Evolutionary conservation across 495 filamentous ascomycete species (phyloP).

Genomic region (Hypoxylon fuscum): DNA sequence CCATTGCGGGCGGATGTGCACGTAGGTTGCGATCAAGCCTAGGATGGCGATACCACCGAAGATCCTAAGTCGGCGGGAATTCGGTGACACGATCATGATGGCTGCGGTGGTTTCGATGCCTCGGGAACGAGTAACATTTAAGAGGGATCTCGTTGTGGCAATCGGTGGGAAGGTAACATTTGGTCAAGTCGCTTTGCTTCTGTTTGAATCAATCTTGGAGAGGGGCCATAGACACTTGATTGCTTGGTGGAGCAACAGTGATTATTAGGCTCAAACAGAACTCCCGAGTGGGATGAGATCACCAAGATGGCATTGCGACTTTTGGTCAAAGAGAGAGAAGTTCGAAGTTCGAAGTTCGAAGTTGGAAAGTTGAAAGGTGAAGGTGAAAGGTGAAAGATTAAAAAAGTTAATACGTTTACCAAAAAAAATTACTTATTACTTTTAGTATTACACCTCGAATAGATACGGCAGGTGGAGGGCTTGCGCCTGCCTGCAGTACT

Average conservation of each 20-base stretch:
- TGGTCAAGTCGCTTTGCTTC: neutral
- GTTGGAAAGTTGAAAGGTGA: neutral
- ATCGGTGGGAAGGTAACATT: conserved; percentile 14
- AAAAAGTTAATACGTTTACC: too few relatives aligned
- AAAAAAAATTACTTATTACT: too few relatives aligned
- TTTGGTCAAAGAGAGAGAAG: conserved; percentile 8
- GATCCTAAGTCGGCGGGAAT: conserved; percentile 39
- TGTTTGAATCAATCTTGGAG: neutral
- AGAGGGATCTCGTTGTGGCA: conserved; percentile 9
- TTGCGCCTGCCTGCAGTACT: neutral
- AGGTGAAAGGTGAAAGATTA: neutral
- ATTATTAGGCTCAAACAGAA: conserved; percentile 9
- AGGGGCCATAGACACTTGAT: neutral
- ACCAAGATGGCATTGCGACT: conserved; percentile 10
- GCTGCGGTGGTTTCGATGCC: neutral
- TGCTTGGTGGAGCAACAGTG: neutral
- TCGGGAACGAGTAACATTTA: conserved; percentile 13
- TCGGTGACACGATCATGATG: conserved; percentile 41
- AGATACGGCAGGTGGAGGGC: conserved; percentile 7
- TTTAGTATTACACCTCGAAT: too few relatives aligned
- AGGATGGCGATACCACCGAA: conserved; percentile 30
- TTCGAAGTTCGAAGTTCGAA: neutral
- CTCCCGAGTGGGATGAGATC: conserved; percentile 21
- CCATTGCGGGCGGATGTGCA: conserved; percentile 38
- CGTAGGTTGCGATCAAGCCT: conserved; percentile 29